Evolutionary conservation across 257 asterid genomes (phyloP).

Genomic region (Orobanche coerulescens): DNA sequence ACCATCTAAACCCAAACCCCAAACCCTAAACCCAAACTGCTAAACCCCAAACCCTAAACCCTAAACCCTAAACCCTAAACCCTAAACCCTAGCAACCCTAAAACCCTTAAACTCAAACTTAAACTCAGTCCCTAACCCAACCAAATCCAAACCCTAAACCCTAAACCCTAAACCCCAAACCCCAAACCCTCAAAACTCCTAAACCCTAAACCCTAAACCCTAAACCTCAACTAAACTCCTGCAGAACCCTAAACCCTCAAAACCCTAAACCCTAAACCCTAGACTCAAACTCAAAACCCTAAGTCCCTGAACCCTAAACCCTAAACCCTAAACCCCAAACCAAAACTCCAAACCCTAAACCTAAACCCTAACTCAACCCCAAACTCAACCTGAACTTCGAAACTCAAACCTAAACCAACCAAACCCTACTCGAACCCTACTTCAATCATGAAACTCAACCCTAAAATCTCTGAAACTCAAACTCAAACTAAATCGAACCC

Average conservation of each 20-base stretch:
- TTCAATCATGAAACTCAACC: background rate
- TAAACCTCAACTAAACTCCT: background rate
- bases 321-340: background rate
- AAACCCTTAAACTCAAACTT: no score
- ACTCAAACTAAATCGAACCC: no score
- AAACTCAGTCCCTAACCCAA: background rate
- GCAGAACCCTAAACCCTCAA: background rate
- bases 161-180: background rate
- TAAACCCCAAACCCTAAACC: background rate
- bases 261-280: background rate
- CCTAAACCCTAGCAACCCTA: constrained; percentile 13
- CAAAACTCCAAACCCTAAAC: background rate
- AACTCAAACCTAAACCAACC: constrained; percentile 6
- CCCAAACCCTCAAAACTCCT: background rate
- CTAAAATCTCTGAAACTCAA: background rate
- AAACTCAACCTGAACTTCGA: background rate
- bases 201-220: background rate
- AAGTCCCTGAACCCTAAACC: constrained; percentile 15
- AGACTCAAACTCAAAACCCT: constrained; percentile 5
- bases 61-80: no score
- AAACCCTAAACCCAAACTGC: background rate
- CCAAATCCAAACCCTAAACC: constrained; percentile 16
- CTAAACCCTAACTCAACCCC: constrained; percentile 15
- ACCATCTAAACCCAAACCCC: no score
- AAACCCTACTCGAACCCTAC: no score